These are phyloP conservation scores for Boechera stricta DNA, from an alignment of 345 rosid species.

Conservation along the genomic window DNA sequence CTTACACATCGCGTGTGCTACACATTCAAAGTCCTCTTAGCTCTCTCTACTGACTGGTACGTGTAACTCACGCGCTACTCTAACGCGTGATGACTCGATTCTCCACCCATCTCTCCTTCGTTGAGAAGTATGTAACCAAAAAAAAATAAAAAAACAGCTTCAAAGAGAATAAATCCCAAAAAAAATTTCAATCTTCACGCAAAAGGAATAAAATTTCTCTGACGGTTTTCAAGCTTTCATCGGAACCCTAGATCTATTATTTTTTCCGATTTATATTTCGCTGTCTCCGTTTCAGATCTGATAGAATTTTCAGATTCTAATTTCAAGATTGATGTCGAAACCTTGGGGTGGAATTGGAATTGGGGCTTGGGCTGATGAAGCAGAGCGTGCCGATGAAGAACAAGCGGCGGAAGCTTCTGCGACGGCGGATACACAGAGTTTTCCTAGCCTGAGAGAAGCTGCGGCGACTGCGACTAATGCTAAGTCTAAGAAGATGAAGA, in stretches of 20 bases:
- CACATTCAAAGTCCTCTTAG: not conserved
- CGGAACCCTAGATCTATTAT: slow-evolving; percentile 27
- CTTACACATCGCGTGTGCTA: slow-evolving; percentile 23
- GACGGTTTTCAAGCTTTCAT: slow-evolving; percentile 36
- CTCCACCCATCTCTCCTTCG: slow-evolving; percentile 38
- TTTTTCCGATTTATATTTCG: not conserved
- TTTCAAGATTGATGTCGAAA: slow-evolving; percentile 56
- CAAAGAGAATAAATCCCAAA: slow-evolving; percentile 32
- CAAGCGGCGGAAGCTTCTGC: slow-evolving; percentile 50
- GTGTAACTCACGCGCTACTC: not conserved
- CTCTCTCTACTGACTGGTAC: slow-evolving; percentile 10
- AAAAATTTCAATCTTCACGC: slow-evolving; percentile 27
- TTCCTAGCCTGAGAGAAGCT: slow-evolving; percentile 80
- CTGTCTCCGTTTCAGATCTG: slow-evolving; percentile 36
- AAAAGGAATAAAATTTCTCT: slow-evolving; percentile 18
- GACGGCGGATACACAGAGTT: slow-evolving; percentile 57
- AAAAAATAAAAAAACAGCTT: not conserved
- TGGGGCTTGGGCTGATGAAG: slow-evolving; percentile 98
- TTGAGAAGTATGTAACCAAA: slow-evolving; percentile 35
- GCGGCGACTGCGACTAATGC: slow-evolving; percentile 52
- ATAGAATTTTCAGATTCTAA: slow-evolving; percentile 14
- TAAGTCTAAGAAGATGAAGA: slow-evolving; percentile 92
- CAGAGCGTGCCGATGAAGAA: slow-evolving; percentile 78
- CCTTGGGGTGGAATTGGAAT: slow-evolving; percentile 71
- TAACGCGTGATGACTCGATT: slow-evolving; percentile 11